Conservation (phyloP, 495 filamentous ascomycete genomes). For the Penicillium pulvis region DNA sequence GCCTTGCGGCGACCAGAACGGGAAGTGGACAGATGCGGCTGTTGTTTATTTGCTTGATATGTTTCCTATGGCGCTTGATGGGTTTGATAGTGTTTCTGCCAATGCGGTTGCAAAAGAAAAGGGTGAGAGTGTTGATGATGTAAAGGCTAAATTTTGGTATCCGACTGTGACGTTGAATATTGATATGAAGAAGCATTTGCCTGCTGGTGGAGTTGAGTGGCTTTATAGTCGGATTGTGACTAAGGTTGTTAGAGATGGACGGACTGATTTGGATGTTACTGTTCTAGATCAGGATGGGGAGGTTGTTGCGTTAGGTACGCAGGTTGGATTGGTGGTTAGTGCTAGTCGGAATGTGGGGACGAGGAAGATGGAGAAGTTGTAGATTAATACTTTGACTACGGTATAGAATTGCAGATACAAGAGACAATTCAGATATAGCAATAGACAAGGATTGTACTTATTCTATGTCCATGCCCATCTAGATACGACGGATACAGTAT, state of each 20-base stretch:
- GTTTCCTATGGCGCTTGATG: conserved; percentile 61
- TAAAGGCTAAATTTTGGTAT: conserved; percentile 64
- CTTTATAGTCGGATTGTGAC: conserved; percentile 59
- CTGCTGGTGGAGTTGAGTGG: conserved; percentile 63
- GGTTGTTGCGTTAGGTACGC: conserved; percentile 62
- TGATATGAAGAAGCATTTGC: conserved; percentile 66
- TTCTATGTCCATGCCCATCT: too few species aligned
- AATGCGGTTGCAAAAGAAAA: conserved; percentile 21
- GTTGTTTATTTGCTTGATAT: conserved; percentile 65
- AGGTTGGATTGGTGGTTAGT: conserved; percentile 62
- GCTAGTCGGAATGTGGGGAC: conserved; percentile 53
- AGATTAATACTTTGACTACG: conserved; percentile 8
- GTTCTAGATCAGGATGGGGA: conserved; percentile 59
- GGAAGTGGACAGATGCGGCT: conserved; percentile 54
- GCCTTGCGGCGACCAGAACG: conserved; percentile 38
- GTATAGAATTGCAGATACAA: conserved; percentile 13
- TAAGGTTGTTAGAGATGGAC: conserved; percentile 61
- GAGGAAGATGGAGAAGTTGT: conserved; percentile 38
- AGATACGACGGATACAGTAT: too few species aligned
- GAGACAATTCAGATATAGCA: neutral
- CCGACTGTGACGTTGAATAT: conserved; percentile 72
- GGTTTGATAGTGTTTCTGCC: conserved; percentile 37
- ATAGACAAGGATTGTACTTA: neutral
- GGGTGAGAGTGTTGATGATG: conserved; percentile 15
- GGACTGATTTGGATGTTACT: conserved; percentile 66